Evolutionary conservation across 2,329 filamentous ascomycete genomes (phyloP).

Genomic region (Colletotrichum lini): DNA sequence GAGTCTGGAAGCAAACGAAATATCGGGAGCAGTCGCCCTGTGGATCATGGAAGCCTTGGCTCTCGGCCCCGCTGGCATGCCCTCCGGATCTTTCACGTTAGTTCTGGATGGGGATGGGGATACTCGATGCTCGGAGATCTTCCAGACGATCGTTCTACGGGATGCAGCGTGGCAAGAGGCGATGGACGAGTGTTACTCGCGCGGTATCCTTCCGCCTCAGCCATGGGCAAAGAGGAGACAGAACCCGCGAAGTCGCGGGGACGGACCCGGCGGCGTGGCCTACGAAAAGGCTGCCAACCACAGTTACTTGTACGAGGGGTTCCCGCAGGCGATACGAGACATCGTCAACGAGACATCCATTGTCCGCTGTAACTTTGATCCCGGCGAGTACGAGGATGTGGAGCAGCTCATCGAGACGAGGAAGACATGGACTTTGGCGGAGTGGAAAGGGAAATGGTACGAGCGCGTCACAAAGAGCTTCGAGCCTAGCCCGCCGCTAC

Average conservation of each 20-base stretch:
- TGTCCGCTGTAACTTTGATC: conserved; percentile 13
- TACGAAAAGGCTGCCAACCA: neutral
- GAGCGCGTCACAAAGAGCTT: neutral
- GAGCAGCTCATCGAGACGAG: conserved; percentile 4
- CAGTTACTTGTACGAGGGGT: neutral
- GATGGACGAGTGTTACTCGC: neutral
- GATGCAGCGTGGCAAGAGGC: conserved; percentile 20
- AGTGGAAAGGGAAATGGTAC: neutral
- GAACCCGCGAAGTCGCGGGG: no score
- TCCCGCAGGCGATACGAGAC: conserved; percentile 3
- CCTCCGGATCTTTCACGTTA: conserved; percentile 12
- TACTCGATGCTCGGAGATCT: neutral
- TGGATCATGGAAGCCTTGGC: conserved; percentile 17
- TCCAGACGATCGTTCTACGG: conserved; percentile 13
- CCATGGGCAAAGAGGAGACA: neutral
- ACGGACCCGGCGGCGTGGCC: neutral
- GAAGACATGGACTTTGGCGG: neutral
- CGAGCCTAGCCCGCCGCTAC: neutral
- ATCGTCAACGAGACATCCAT: neutral
- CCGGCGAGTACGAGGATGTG: conserved; percentile 5
- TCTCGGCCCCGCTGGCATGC: conserved; percentile 2
- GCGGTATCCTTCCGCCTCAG: neutral
- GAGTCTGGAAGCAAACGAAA: neutral
- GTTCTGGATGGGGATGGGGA: neutral
- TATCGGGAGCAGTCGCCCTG: neutral